Conservation (phyloP, 805 yeast genomes). For the Candida palmyrensis region DNA sequence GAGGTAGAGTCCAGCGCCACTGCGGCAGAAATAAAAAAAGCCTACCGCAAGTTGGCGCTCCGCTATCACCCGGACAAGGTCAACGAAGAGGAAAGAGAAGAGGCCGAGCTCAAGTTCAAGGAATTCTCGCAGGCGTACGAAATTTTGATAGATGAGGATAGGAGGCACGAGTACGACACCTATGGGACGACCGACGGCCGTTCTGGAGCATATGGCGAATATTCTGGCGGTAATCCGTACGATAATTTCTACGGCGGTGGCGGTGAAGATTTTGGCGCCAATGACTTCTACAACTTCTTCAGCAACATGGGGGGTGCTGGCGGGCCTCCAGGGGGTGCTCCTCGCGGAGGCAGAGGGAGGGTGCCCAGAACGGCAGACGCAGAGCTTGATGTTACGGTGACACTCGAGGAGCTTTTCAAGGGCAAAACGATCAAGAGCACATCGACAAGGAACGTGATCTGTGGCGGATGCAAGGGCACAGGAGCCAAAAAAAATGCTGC, state of each 20-base stretch:
- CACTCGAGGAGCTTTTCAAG: conserved; percentile 69
- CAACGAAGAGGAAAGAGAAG: conserved; percentile 56
- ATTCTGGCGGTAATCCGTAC: conserved; percentile 29
- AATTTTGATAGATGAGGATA: conserved; percentile 63
- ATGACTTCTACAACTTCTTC: conserved; percentile 73
- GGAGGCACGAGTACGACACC: conserved; percentile 53
- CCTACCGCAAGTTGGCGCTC: conserved; percentile 81
- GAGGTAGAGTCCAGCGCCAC: conserved; percentile 68
- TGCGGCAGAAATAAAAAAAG: conserved; percentile 68
- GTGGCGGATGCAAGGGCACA: conserved; percentile 68
- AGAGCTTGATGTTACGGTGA: conserved; percentile 54
- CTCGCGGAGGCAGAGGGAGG: conserved; percentile 13
- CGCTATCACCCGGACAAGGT: conserved; percentile 88
- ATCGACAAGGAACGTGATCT: conserved; percentile 65
- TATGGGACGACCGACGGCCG: conserved; percentile 41
- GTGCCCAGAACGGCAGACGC: conserved; percentile 66
- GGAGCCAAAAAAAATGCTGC: conserved; percentile 66
- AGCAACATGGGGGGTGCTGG: conserved; percentile 37
- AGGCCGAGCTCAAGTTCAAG: conserved; percentile 76
- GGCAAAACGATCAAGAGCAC: conserved; percentile 78
- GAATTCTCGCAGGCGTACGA: conserved; percentile 86
- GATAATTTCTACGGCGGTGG: conserved; percentile 34
- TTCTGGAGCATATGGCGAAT: conserved; percentile 12
- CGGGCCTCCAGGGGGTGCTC: conserved; percentile 10
- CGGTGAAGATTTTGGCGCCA: conserved; percentile 52